Conservation (phyloP, 805 yeast species). For the Cyberlindnera saturnus region DNA sequence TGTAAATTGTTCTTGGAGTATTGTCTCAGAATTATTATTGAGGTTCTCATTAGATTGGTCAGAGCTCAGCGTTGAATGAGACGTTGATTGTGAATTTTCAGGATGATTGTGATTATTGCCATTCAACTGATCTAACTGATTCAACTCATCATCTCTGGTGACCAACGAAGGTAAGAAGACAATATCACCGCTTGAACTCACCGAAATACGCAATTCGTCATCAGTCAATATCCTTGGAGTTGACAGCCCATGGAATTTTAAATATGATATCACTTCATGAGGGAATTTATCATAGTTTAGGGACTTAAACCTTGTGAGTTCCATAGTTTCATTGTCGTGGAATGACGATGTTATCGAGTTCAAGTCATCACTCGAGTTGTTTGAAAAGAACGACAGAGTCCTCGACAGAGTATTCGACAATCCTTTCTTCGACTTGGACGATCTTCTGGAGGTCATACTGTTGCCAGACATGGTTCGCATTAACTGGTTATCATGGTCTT, state of each 20-base stretch:
- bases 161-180: slow-evolving; percentile 23
- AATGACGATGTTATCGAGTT: slow-evolving; percentile 6
- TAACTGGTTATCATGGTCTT: background rate
- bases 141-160: slow-evolving; percentile 11
- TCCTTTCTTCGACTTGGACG: slow-evolving; percentile 6
- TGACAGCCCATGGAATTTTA: slow-evolving; percentile 17
- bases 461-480: slow-evolving; percentile 1
- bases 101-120: slow-evolving; percentile 2
- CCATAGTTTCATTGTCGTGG: slow-evolving; percentile 6
- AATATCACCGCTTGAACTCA: slow-evolving; percentile 29
- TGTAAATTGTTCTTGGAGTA: slow-evolving; percentile 31
- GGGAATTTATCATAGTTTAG: slow-evolving; percentile 18
- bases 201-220: slow-evolving; percentile 14
- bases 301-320: slow-evolving; percentile 15
- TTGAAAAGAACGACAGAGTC: slow-evolving; percentile 16
- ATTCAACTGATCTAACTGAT: slow-evolving; percentile 5
- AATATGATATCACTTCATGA: slow-evolving; percentile 12
- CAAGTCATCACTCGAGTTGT: slow-evolving; percentile 12
- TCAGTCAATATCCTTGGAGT: slow-evolving; percentile 17
- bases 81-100: background rate
- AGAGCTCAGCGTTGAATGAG: slow-evolving; percentile 2
- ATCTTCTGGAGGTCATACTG: slow-evolving; percentile 3
- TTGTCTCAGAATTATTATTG: background rate
- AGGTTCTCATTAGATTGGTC: background rate
- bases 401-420: slow-evolving; percentile 10